A percentile compares a stretch with the other conserved stretches of the same genome.
Evolutionary conservation across 192 early-diverging fungal species (phyloP).

Genomic region (Coemansia sp.): DNA sequence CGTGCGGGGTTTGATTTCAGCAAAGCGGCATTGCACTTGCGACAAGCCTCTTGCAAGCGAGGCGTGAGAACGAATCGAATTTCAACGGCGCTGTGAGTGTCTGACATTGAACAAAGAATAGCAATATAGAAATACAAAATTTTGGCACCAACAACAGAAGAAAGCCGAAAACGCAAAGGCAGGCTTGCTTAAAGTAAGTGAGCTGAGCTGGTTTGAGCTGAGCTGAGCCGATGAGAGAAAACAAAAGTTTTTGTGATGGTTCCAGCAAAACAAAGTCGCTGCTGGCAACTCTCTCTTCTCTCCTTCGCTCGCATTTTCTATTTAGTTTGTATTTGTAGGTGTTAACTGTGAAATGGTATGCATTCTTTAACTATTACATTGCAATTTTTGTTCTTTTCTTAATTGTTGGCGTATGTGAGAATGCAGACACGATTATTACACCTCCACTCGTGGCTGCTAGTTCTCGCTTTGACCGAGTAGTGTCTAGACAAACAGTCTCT

Average conservation of each 20-base stretch:
- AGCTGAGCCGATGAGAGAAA: background rate
- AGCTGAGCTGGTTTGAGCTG: background rate
- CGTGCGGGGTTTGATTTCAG: background rate
- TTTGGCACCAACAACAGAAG: background rate
- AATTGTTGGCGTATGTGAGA: conserved; percentile 14
- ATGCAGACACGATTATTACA: conserved; percentile 21
- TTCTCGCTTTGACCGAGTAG: conserved; percentile 1
- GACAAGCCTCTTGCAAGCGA: conserved; percentile 24
- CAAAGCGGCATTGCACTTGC: conserved; percentile 7
- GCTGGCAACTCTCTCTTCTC: background rate
- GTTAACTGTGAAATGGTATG: background rate
- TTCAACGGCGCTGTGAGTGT: background rate
- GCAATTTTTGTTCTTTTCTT: conserved; percentile 7
- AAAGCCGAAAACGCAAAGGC: background rate
- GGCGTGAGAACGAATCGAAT: conserved; percentile 22
- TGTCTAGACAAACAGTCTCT: background rate
- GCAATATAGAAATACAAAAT: background rate
- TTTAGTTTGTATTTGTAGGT: background rate
- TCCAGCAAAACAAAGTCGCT: background rate
- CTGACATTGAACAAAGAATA: background rate
- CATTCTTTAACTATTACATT: background rate
- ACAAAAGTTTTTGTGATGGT: background rate
- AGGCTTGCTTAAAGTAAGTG: background rate
- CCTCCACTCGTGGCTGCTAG: conserved; percentile 26
- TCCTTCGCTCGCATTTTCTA: background rate